A percentile compares a stretch with the other conserved stretches of the same genome.
phyloP scores from a whole-genome alignment of 2,329 filamentous ascomycete species.

The Alternaria sp. region DNA sequence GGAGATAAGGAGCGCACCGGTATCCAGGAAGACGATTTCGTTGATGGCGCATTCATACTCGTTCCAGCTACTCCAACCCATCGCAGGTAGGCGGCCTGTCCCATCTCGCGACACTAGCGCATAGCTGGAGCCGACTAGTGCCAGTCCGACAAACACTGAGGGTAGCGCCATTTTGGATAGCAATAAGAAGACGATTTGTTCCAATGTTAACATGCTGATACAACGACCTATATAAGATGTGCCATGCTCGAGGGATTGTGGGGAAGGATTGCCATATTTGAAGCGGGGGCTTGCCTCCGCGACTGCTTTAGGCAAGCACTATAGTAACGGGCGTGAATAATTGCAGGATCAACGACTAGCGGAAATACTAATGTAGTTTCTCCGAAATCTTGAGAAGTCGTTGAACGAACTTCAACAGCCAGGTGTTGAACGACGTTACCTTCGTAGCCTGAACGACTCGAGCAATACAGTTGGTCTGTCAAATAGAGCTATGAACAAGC shows the following conservation, averaged over 20 bases:
- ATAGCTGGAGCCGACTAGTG: conserved; percentile 1
- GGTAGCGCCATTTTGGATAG: conserved; percentile 4
- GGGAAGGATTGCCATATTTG: not conserved
- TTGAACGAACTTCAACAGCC: not conserved
- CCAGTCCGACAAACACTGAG: not conserved
- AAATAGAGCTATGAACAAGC: not conserved
- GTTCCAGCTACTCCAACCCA: conserved; percentile 38
- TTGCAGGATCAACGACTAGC: not conserved
- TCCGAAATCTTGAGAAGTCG: not conserved
- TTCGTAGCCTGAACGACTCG: not conserved
- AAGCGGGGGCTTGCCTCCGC: not conserved
- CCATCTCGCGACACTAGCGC: conserved; percentile 22
- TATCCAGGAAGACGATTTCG: conserved; percentile 29
- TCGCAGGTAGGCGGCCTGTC: conserved; percentile 27
- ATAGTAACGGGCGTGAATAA: not conserved
- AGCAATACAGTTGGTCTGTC: not conserved
- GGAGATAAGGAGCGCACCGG: conserved; percentile 23
- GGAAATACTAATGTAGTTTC: not conserved
- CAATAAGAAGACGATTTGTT: not conserved
- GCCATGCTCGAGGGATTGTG: not conserved
- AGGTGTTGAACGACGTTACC: not conserved
- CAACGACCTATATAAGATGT: not conserved
- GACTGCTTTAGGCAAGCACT: not conserved
- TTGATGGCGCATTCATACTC: conserved; percentile 33
- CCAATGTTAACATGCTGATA: not conserved